Conservation (phyloP, 177 flowering plant species). For the Tripterygium wilfordii region DNA sequence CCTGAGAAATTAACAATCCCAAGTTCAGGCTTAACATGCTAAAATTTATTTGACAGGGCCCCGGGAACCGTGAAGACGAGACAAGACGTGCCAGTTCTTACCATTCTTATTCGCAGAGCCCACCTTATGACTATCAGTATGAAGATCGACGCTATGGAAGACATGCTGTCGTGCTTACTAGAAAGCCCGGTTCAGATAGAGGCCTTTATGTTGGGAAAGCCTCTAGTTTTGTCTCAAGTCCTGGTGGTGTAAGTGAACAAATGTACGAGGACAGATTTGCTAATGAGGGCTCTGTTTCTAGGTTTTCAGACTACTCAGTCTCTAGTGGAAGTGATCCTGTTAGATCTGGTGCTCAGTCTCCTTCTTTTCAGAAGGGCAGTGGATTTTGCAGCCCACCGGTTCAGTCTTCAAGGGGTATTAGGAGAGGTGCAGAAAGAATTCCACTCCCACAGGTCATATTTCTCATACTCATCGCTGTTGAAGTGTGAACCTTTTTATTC, state of each 20-base stretch:
- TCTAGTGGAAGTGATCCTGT: conserved; percentile 72
- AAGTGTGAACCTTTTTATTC: not conserved
- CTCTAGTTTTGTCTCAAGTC: conserved; percentile 69
- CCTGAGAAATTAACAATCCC: too few relatives aligned
- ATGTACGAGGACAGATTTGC: conserved; percentile 66
- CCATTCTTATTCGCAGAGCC: conserved; percentile 98
- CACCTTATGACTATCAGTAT: conserved; percentile 96
- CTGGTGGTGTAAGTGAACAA: conserved; percentile 55
- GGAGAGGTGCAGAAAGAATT: conserved; percentile 26
- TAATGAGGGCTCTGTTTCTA: conserved; percentile 64
- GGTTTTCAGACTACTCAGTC: conserved; percentile 62
- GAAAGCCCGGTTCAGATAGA: conserved; percentile 91
- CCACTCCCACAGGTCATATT: conserved; percentile 39
- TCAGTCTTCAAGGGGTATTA: conserved; percentile 32
- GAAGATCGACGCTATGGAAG: conserved; percentile 89
- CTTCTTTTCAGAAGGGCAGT: conserved; percentile 53
- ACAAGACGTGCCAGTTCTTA: conserved; percentile 92
- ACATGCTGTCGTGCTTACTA: conserved; percentile 51
- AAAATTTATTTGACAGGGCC: conserved; percentile 32
- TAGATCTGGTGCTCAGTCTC: conserved; percentile 55
- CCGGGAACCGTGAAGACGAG: conserved; percentile 53
- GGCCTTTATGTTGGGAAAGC: conserved; percentile 61
- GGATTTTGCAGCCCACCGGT: conserved; percentile 52
- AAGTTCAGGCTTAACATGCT: conserved; percentile 2
- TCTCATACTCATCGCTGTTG: conserved; percentile 5